Evolutionary conservation across 2,329 filamentous ascomycete species (phyloP), one percentile per base, ranked within the genome.

Genomic region (Parasarocladium wereldwijsianum): DNA sequence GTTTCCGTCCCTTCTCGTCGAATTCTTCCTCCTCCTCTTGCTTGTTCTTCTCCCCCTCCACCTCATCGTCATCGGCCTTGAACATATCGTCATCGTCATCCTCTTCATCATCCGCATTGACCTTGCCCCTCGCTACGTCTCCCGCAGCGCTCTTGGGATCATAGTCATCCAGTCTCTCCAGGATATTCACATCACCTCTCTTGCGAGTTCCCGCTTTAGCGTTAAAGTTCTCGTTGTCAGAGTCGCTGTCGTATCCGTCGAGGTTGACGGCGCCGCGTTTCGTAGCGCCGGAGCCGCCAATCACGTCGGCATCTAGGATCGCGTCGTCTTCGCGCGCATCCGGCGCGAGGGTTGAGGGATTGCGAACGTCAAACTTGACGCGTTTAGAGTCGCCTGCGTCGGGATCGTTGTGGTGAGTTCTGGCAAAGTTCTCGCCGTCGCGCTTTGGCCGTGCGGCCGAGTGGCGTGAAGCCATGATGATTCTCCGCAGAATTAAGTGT

Each of bases 221-320:
- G 41, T 90, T 71, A 51, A 93, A 92, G 25, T 81, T 85, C 47
- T 96, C 90, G 39, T 92, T 87, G 31, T 79, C 72, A 3, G 87
- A 93, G 54, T 98, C 90, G 8, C 80, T 90, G 42, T 96, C 87
- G 57, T 96, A 98, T 29, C 90, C 90, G 46, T 96, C 90, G 23
- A 98, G 74, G 46, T 96, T 94, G 32, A 98, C 82, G 0, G 87
- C 90, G 41, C 87, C 87, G 38, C 90, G 82, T 52, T 93, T 93
- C 1, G 84, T 82, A 8, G 75, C 72, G 2, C 71, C 71, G 12
- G 72, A 66, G 2, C 76, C 80, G 11, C 86, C 85, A 39, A 96
- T 94, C 22, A 94, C 86, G 47, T 96, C 90, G 14, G 86, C 84
- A 29, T 93, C 83, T 7, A 98, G 69, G 17, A 87, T 69, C 0